phyloP scores from a whole-genome alignment of 2,329 filamentous ascomycete genomes.

The Fusarium hainanense region DNA sequence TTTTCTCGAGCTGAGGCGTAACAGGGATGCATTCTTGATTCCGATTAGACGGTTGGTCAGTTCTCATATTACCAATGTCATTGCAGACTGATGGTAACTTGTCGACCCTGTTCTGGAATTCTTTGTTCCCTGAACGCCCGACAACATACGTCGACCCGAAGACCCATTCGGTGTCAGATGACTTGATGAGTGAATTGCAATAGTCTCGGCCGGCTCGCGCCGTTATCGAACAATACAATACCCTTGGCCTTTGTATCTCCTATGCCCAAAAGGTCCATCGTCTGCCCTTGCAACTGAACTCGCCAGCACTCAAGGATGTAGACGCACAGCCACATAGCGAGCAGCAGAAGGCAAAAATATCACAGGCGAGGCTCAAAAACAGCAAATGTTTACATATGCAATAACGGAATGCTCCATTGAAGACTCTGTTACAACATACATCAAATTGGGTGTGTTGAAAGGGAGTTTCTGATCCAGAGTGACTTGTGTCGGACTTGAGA shows the following conservation, averaged over 20 bases:
- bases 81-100: constrained; percentile 37
- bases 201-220: constrained; percentile 13
- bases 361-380: background rate
- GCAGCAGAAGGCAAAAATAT: constrained; percentile 1
- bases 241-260: background rate
- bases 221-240: constrained; percentile 9
- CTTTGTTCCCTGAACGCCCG: background rate
- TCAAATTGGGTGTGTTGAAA: background rate
- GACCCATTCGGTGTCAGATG: constrained; percentile 5
- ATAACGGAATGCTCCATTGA: constrained; percentile 2
- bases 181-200: constrained; percentile 6
- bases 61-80: constrained; percentile 34
- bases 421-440: constrained; percentile 2
- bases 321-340: background rate
- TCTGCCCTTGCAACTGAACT: background rate
- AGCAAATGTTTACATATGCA: background rate
- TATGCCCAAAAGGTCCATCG: background rate
- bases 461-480: constrained; percentile 1
- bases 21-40: constrained; percentile 21
- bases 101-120: constrained; percentile 9
- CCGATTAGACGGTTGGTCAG: constrained; percentile 37
- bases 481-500: constrained; percentile 10
- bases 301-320: background rate
- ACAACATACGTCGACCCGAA: background rate
- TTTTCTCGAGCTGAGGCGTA: constrained; percentile 20